These are phyloP conservation scores for Clarireedia homoeocarpa DNA, from an alignment of 2,329 filamentous ascomycete species.

Conservation along the genomic window DNA sequence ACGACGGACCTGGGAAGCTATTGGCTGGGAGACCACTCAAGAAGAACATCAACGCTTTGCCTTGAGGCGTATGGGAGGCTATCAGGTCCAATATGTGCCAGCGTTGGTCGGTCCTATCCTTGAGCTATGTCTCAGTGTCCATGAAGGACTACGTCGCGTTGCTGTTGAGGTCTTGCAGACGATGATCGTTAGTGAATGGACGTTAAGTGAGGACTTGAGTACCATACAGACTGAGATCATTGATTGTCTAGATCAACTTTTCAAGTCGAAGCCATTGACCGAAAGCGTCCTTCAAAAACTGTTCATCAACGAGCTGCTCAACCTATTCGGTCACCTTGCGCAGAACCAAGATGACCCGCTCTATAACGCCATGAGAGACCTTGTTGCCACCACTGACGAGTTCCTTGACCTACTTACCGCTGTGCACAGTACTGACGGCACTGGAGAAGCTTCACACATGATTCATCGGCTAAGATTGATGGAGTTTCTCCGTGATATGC, in stretches of 20 bases:
- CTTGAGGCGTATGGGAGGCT: constrained; percentile 80
- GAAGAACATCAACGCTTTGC: constrained; percentile 76
- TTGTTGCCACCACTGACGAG: constrained; percentile 81
- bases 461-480: constrained; percentile 86
- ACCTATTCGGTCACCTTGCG: constrained; percentile 67
- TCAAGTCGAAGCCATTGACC: constrained; percentile 80
- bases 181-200: constrained; percentile 99
- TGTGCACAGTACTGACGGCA: constrained; percentile 70
- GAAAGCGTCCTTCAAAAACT: constrained; percentile 88
- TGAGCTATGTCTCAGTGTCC: constrained; percentile 88
- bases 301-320: constrained; percentile 79
- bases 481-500: constrained; percentile 95
- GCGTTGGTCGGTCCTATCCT: constrained; percentile 85
- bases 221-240: constrained; percentile 96
- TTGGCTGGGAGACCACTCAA: constrained; percentile 84
- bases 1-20: constrained; percentile 82
- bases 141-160: constrained; percentile 81
- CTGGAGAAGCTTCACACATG: constrained; percentile 70
- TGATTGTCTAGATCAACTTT: constrained; percentile 81
- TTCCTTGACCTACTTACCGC: constrained; percentile 85
- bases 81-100: constrained; percentile 97
- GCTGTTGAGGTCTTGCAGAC: constrained; percentile 91
- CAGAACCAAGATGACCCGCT: constrained; percentile 62
- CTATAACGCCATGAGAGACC: constrained; percentile 65
- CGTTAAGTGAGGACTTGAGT: constrained; percentile 82